A percentile compares a stretch with the other conserved stretches of the same genome.
Evolutionary conservation across 495 filamentous ascomycete genomes (phyloP).

Genomic region (Pyrenula massariospora): DNA sequence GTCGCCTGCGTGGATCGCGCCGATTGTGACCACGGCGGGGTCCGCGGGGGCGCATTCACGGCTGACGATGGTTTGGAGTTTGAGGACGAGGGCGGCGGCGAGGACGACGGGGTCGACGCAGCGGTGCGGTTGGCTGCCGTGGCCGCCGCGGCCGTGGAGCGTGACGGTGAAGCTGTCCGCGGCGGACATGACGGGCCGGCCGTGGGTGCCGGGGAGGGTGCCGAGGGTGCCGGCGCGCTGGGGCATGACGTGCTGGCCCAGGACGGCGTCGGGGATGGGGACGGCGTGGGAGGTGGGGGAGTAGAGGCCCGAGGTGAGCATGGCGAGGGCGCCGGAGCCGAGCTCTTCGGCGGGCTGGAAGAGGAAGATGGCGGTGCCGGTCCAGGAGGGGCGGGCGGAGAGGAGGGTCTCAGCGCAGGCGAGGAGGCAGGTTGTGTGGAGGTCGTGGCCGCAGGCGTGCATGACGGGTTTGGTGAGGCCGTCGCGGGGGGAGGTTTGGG

Average conservation of each 20-base stretch:
- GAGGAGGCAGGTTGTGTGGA: slow-evolving; percentile 42
- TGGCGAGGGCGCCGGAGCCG: slow-evolving; percentile 41
- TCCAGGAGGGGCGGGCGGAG: slow-evolving; percentile 31
- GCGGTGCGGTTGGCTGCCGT: slow-evolving; percentile 38
- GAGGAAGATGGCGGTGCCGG: slow-evolving; percentile 41
- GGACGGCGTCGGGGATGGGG: slow-evolving; percentile 39
- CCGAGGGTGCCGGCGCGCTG: slow-evolving; percentile 27
- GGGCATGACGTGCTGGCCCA: slow-evolving; percentile 48
- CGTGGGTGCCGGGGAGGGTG: slow-evolving; percentile 10
- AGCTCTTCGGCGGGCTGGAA: slow-evolving; percentile 55
- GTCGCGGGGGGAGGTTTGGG: slow-evolving; percentile 22
- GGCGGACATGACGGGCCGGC: slow-evolving; percentile 14
- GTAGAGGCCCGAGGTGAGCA: slow-evolving; percentile 53
- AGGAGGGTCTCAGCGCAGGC: slow-evolving; percentile 34
- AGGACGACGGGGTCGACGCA: slow-evolving; percentile 39
- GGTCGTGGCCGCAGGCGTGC: slow-evolving; percentile 61
- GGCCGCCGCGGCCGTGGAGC: slow-evolving; percentile 38
- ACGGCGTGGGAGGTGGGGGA: slow-evolving; percentile 26
- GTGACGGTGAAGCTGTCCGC: slow-evolving; percentile 39
- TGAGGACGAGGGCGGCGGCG: slow-evolving; percentile 33
- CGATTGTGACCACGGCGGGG: slow-evolving; percentile 37
- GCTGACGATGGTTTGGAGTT: slow-evolving; percentile 38
- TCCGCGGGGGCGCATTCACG: slow-evolving; percentile 36
- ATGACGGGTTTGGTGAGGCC: slow-evolving; percentile 42
- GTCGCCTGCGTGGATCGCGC: slow-evolving; percentile 36